These are phyloP conservation scores for Colletotrichum camelliae DNA, from an alignment of 2,329 filamentous ascomycete species.

Conservation along the genomic window DNA sequence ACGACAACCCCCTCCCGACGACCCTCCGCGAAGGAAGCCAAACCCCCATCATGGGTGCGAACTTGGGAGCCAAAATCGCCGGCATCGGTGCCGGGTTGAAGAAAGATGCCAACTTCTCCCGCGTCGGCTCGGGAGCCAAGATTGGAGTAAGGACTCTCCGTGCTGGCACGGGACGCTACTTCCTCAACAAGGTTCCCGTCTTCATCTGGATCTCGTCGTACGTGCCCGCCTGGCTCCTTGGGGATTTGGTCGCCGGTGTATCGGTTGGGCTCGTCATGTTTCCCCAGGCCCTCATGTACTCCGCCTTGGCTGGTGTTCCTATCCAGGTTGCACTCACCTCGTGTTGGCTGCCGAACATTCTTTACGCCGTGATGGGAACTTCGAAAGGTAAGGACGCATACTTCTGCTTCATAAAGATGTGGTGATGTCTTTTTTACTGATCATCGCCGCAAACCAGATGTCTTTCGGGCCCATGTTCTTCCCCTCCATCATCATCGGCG, in stretches of 20 bases:
- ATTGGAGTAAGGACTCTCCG: background rate
- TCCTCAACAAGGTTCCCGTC: background rate
- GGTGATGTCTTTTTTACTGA: rapidly evolving
- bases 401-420: rapidly evolving
- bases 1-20: background rate
- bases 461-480: background rate
- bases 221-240: background rate
- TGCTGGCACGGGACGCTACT: background rate
- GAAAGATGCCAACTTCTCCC: background rate
- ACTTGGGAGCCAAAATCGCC: background rate
- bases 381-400: background rate
- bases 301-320: background rate
- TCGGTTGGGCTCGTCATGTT: background rate
- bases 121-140: background rate
- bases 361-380: background rate
- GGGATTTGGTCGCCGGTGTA: background rate
- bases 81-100: background rate
- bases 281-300: background rate
- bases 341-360: background rate
- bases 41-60: background rate
- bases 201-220: background rate
- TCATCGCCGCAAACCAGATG: background rate
- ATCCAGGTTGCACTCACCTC: background rate
- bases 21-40: background rate
- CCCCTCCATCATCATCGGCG: background rate